Evolutionary conservation across 371 early-diverging fungal genomes (phyloP).

Genomic region (Mortierella polycephala): DNA sequence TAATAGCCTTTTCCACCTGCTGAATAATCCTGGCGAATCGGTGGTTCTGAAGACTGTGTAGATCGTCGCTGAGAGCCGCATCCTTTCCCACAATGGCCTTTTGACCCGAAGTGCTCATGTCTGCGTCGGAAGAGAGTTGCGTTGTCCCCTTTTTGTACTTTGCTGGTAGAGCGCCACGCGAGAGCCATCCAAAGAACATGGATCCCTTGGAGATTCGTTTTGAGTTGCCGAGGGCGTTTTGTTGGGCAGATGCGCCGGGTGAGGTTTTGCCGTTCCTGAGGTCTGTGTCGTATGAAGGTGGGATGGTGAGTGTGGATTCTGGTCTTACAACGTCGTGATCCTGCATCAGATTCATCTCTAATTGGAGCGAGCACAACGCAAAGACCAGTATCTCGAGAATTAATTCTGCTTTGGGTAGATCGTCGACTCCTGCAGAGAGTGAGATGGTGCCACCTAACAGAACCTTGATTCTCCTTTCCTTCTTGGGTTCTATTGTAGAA

Average conservation of each 20-base stretch:
- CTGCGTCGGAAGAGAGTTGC: slow-evolving; percentile 26
- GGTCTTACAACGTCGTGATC: slow-evolving; percentile 57
- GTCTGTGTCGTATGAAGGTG: slow-evolving; percentile 27
- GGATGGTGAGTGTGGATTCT: slow-evolving; percentile 43
- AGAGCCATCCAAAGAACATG: slow-evolving; percentile 41
- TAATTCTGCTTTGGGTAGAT: slow-evolving; percentile 37
- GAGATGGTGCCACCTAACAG: slow-evolving; percentile 45
- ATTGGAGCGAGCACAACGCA: slow-evolving; percentile 60
- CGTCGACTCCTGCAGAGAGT: slow-evolving; percentile 30
- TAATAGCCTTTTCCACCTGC: slow-evolving; percentile 61
- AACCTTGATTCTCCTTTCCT: slow-evolving; percentile 18
- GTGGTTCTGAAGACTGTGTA: slow-evolving; percentile 33
- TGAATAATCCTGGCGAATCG: slow-evolving; percentile 58
- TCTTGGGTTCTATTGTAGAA: too few species aligned
- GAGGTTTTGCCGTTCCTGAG: slow-evolving; percentile 19
- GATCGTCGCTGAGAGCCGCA: slow-evolving; percentile 23
- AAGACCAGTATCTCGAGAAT: slow-evolving; percentile 58
- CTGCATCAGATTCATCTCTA: slow-evolving; percentile 61
- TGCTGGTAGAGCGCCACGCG: slow-evolving; percentile 38
- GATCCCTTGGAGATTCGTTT: slow-evolving; percentile 47
- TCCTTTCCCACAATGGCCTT: slow-evolving; percentile 13
- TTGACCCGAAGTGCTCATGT: background rate
- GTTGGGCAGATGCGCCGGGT: slow-evolving; percentile 7
- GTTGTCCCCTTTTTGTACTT: slow-evolving; percentile 52
- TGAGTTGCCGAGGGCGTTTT: slow-evolving; percentile 15